Base-by-base conservation (phyloP, 2,329 filamentous ascomycete genomes). In the Aureobasidium lini region DNA sequence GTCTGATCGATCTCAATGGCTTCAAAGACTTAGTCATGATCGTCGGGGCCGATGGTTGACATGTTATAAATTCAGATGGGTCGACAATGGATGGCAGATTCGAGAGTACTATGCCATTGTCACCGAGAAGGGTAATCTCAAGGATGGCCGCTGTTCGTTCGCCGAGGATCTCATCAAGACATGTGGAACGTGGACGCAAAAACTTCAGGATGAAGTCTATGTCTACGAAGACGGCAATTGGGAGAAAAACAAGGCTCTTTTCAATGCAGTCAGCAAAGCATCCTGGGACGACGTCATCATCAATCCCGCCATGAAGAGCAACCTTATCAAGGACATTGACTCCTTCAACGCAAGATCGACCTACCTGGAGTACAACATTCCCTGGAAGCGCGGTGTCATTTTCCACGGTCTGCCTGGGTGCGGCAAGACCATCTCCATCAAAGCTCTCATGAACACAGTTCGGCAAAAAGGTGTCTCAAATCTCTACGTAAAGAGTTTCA, bases 321-420 rank as follows among this genome's bases (percentile, higher is more conserved):
- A 73, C 18, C 66, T 78, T 11, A 70, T 71, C 2, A 64, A 69
- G 16, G 73, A 72, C 6, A 69, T 71, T 7, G 66, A 69, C 47
- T 75, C 73, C n/a, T 78, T 74, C 64, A 66, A 70, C 40, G 68
- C 65, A 36, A 66, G 67, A 16, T 68, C 71, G 6, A 64, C 75
- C 4, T 79, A 79, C 64, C 66, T 71, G 16, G 68, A 74, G 31
- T 72, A 76, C 28, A 71, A 73, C 1, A 76, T 79, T 11, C 76
- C 77, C 1, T 79, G 77, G 77, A 78, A 77, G 61, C 70, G 77
- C 31, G 77, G 77, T 28, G 65, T 79, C 8, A 76, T 77, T 50
- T 70, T 77, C 53, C 69, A 77, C 58, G 72, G 76, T 2, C 70
- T 71, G 43, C 71, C 62, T 43, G 74, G 66, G 43, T 73, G 75